Base-by-base conservation (phyloP, 768 basidiomycete species). In the Multifurca ochricompacta region DNA sequence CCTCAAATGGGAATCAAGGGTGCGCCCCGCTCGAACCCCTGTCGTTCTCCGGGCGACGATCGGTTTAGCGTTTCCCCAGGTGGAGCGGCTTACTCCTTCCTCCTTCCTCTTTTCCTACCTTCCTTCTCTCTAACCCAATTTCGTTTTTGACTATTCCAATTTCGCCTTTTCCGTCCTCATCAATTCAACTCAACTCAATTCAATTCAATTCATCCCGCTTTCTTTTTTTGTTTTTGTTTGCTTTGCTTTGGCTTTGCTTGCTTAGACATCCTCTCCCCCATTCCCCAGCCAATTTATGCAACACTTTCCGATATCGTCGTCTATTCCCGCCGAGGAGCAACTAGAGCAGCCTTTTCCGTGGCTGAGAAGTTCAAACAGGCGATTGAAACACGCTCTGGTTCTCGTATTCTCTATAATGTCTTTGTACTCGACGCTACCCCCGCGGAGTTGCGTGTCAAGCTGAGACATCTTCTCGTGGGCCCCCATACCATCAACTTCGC, bases 221-320 rank as follows among this genome's bases (percentile, higher is more conserved):
- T n/a, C n/a, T n/a, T n/a, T n/a, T n/a, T n/a, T n/a, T n/a, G n/a
- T n/a, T n/a, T n/a, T n/a, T n/a, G n/a, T n/a, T n/a, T n/a, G n/a
- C n/a, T n/a, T n/a, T n/a, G n/a, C n/a, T n/a, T n/a, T n/a, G n/a
- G n/a, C n/a, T n/a, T n/a, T n/a, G n/a, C n/a, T n/a, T n/a, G n/a
- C 44, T 51, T 34, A 41, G 18, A 25, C 42, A 23, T n/a, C n/a
- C 30, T 36, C 55, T 4, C 19, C 40, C 34, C 45, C 41, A 28
- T 41, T 41, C 2, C 28, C 42, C 44, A 90, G 89, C 81, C 87
- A 40, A 86, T 93, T 53, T 91, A 89, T 62, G 83, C 85, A 1
- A 85, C 89, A 6, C 73, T 95, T n/a, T 91, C 89, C 41, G 92
- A 95, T 63, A 82, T 95, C 34, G 83, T 93, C 58, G 72, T 95